These are phyloP conservation scores for Debaryomyces castellii DNA, from an alignment of 805 yeast species.

Conservation along the genomic window DNA sequence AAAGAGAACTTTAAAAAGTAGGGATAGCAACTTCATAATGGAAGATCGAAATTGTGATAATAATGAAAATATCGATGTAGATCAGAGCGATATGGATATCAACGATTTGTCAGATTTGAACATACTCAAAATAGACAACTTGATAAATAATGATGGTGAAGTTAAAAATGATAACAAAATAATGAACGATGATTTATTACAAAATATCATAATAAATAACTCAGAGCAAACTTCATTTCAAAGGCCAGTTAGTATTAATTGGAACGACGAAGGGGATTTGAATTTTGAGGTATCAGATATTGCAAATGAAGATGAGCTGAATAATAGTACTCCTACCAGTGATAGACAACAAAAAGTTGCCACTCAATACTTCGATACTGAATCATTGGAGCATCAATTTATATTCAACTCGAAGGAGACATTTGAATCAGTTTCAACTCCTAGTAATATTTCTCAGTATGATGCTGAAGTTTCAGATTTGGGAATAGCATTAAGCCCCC, in stretches of 20 bases:
- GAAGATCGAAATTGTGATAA: no score
- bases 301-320: conserved; percentile 3
- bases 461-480: conserved; percentile 42
- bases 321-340: neutral
- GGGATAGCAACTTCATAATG: neutral
- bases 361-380: conserved; percentile 23
- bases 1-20: conserved; percentile 6
- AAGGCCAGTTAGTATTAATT: conserved; percentile 39
- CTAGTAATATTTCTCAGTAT: conserved; percentile 38
- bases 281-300: conserved; percentile 26
- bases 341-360: conserved; percentile 10
- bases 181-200: conserved; percentile 5
- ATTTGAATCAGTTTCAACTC: conserved; percentile 26
- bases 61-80: conserved; percentile 14
- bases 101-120: conserved; percentile 40
- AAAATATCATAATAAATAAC: conserved; percentile 7
- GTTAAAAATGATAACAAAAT: conserved; percentile 4
- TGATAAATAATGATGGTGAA: conserved; percentile 27
- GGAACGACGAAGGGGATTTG: conserved; percentile 39
- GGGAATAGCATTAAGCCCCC: conserved; percentile 43
- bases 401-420: conserved; percentile 6
- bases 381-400: neutral
- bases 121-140: conserved; percentile 35
- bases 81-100: conserved; percentile 24
- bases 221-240: conserved; percentile 33